Percentiles rank a stretch among this genome's conserved stretches.
Conservation (phyloP, 176 grass and related monocot species). For the Triticum urartu region DNA sequence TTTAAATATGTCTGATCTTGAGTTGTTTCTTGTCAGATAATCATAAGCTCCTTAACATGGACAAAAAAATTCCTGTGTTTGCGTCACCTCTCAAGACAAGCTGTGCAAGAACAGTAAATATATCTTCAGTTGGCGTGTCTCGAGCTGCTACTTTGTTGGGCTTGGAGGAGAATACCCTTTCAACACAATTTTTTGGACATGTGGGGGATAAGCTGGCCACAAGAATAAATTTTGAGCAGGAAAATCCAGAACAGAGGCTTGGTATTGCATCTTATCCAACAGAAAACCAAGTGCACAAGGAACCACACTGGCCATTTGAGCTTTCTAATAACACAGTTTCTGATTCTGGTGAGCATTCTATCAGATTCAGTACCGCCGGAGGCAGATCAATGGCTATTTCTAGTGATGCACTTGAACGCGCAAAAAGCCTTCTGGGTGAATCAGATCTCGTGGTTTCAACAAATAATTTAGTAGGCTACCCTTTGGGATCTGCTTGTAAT, state of each 20-base stretch:
- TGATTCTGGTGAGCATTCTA: constrained; percentile 36
- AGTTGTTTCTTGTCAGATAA: constrained; percentile 33
- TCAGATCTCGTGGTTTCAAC: constrained; percentile 35
- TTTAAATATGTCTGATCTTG: constrained; percentile 29
- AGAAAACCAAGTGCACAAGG: constrained; percentile 42
- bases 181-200: constrained; percentile 54
- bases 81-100: constrained; percentile 61
- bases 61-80: constrained; percentile 34
- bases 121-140: constrained; percentile 68
- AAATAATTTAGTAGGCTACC: constrained; percentile 22
- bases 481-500: constrained; percentile 31
- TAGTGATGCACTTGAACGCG: constrained; percentile 64
- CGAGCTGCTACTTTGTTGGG: constrained; percentile 80
- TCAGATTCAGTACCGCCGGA: constrained; percentile 62
- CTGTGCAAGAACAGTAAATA: constrained; percentile 51
- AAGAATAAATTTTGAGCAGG: constrained; percentile 35
- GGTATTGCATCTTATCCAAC: constrained; percentile 29
- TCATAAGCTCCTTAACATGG: constrained; percentile 30
- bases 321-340: constrained; percentile 18
- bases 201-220: constrained; percentile 50
- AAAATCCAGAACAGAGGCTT: constrained; percentile 32
- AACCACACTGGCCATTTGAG: constrained; percentile 28
- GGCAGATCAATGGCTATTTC: constrained; percentile 71
- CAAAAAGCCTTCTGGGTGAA: constrained; percentile 69
- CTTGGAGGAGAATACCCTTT: constrained; percentile 61